A percentile compares a stretch with the other conserved stretches of the same genome.
These are phyloP conservation scores for Nannochloropsis oceanica DNA, from an alignment of 108 stramenopile species.

Conservation along the genomic window DNA sequence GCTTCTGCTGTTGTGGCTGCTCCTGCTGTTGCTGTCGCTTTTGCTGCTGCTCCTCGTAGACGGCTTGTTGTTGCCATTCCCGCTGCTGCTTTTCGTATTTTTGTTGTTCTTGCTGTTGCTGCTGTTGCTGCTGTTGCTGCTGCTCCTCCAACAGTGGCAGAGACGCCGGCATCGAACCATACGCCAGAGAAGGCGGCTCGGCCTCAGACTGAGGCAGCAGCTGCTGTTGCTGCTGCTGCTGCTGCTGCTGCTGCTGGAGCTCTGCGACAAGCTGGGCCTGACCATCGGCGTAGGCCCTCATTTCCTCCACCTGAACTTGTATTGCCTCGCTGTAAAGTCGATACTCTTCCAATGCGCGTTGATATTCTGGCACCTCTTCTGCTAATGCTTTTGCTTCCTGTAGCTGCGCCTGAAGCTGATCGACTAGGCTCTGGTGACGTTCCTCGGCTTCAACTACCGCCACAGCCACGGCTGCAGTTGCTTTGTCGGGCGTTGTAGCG, in stretches of 20 bases:
- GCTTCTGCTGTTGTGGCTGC: background rate
- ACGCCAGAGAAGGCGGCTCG: too few species aligned
- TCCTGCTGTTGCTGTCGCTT: background rate
- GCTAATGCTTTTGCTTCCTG: background rate
- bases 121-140: background rate
- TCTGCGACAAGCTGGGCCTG: background rate
- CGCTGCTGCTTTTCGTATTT: background rate
- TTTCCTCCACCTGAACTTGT: background rate
- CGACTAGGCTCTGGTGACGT: background rate
- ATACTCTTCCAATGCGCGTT: background rate
- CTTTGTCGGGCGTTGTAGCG: too few species aligned
- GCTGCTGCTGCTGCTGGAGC: background rate
- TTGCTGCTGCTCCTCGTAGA: background rate
- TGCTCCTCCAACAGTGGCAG: background rate
- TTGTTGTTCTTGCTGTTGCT: background rate
- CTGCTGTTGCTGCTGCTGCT: background rate
- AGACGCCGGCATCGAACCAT: too few species aligned
- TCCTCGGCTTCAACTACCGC: background rate
- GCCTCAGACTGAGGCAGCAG: too few species aligned
- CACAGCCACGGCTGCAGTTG: background rate
- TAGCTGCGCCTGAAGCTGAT: background rate
- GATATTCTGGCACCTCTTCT: background rate
- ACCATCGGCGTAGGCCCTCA: background rate
- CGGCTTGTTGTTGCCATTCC: background rate
- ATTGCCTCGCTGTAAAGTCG: background rate